phyloP scores from a whole-genome alignment of 768 basidiomycete genomes.

The Clitopilus hobsonii region DNA sequence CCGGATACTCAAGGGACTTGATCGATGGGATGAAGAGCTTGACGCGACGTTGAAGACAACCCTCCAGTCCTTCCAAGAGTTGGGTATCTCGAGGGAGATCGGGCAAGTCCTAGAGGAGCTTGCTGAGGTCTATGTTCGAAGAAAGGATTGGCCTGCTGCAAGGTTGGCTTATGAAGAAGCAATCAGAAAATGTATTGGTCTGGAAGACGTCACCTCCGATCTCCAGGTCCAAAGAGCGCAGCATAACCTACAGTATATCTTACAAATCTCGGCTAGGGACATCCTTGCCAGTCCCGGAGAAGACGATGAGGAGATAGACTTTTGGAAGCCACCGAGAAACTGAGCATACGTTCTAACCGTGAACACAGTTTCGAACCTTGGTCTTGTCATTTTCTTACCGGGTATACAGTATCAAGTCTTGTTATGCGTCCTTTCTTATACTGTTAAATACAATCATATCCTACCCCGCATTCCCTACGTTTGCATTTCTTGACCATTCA shows the following conservation, averaged over 20 bases:
- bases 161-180: not conserved
- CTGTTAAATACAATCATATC: no score
- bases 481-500: no score
- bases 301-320: no score
- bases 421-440: no score
- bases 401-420: no score
- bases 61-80: not conserved
- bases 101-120: not conserved
- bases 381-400: no score
- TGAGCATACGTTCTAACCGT: no score
- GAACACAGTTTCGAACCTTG: no score
- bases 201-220: not conserved
- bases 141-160: not conserved
- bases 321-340: no score
- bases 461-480: no score
- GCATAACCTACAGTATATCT: not conserved
- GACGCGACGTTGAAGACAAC: not conserved
- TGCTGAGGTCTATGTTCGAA: not conserved
- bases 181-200: not conserved
- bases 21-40: not conserved
- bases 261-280: no score
- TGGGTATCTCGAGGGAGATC: not conserved
- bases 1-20: not conserved
- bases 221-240: not conserved
- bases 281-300: no score